These are phyloP conservation scores for Pyrus hybrid DNA, from an alignment of 331 rosid genomes.

Conservation along the genomic window DNA sequence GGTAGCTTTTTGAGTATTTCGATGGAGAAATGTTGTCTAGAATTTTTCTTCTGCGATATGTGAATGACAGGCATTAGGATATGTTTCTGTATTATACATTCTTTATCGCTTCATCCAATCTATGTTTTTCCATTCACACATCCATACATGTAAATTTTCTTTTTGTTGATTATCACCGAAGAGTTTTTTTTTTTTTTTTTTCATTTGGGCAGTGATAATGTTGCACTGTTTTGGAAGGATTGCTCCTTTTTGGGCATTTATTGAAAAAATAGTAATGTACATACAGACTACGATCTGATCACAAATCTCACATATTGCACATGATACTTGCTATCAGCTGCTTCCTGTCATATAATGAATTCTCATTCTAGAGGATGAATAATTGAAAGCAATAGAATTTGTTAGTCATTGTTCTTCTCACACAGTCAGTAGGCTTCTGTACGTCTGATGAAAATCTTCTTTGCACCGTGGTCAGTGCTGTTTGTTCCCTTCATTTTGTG, in stretches of 20 bases:
- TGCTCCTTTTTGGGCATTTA: constrained; percentile 27
- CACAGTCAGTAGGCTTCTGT: constrained; percentile 18
- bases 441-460: constrained; percentile 23
- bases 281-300: constrained; percentile 10
- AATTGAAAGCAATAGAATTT: constrained; percentile 19
- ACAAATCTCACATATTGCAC: constrained; percentile 13
- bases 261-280: constrained; percentile 21
- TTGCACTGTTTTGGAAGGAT: constrained; percentile 15
- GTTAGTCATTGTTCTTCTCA: constrained; percentile 31
- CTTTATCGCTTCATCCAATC: neutral
- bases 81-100: neutral
- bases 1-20: neutral
- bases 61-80: neutral
- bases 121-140: neutral
- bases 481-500: constrained; percentile 24
- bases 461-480: constrained; percentile 9
- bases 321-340: constrained; percentile 6
- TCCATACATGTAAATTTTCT: neutral
- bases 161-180: neutral
- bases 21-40: neutral
- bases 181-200: neutral
- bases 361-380: constrained; percentile 27
- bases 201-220: neutral
- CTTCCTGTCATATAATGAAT: constrained; percentile 15
- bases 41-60: neutral